phyloP scores from a whole-genome alignment of 2,329 filamentous ascomycete genomes.

The Chalara sp. region DNA sequence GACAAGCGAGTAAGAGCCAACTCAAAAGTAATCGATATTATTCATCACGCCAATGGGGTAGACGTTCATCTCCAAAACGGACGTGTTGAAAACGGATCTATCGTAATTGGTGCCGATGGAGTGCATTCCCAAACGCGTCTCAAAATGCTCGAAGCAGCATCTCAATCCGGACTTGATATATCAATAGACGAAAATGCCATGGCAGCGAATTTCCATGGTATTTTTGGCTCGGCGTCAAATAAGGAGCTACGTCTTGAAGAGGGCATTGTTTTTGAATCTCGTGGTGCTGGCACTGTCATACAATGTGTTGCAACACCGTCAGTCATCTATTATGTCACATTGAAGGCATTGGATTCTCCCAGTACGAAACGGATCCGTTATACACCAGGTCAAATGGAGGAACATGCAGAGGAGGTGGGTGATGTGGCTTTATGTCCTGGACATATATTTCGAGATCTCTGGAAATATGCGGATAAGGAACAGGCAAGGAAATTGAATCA shows the following conservation, averaged over 20 bases:
- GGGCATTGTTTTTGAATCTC: neutral
- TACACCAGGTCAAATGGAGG: constrained; percentile 1
- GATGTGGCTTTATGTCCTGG: neutral
- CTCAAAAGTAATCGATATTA: constrained; percentile 3
- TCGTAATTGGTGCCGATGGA: constrained; percentile 17
- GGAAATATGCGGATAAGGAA: neutral
- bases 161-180: neutral
- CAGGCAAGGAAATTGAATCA: constrained; percentile 1
- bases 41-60: constrained; percentile 4
- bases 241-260: neutral
- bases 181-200: neutral
- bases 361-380: neutral
- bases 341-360: neutral
- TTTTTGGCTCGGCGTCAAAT: neutral
- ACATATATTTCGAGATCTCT: neutral
- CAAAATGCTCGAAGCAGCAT: neutral
- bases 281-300: neutral
- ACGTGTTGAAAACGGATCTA: constrained; percentile 4
- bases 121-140: constrained; percentile 9
- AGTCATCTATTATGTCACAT: neutral
- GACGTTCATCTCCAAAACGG: constrained; percentile 8
- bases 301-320: neutral
- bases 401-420: neutral
- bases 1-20: neutral
- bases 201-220: neutral